phyloP scores from a whole-genome alignment of 2,329 filamentous ascomycete species.

The Exophiala mesophila region DNA sequence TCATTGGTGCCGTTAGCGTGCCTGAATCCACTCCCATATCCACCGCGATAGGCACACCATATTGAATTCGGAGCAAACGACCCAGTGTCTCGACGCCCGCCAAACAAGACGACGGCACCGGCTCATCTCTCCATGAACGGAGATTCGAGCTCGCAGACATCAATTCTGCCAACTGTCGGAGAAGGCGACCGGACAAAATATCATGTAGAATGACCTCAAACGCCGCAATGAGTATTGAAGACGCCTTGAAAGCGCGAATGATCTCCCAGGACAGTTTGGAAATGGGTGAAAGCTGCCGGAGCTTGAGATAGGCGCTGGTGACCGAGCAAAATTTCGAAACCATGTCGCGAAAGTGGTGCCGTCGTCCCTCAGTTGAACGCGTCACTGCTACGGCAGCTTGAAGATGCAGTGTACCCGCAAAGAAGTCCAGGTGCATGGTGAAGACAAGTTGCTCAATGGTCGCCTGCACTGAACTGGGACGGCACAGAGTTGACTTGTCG shows the following conservation, averaged over 20 bases:
- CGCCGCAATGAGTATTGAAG: constrained; percentile 2
- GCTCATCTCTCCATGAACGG: constrained; percentile 1
- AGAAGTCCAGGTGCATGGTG: constrained; percentile 1
- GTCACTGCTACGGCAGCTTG: background rate
- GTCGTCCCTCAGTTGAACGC: background rate
- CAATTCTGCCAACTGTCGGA: constrained; percentile 3
- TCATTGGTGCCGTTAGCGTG: background rate
- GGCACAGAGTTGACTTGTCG: constrained; percentile 1
- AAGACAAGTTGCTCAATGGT: constrained; percentile 3
- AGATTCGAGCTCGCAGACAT: constrained; percentile 1
- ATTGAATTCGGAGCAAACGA: constrained; percentile 3
- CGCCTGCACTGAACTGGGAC: constrained; percentile 3
- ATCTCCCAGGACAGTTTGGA: constrained; percentile 1
- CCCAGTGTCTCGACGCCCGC: constrained; percentile 2
- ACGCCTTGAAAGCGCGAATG: constrained; percentile 4
- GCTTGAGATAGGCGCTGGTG: constrained; percentile 2
- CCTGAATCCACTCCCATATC: constrained; percentile 1
- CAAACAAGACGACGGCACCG: background rate
- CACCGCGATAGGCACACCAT: constrained; percentile 1
- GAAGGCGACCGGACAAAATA: background rate
- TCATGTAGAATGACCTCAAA: constrained; percentile 2
- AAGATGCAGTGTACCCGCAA: constrained; percentile 2
- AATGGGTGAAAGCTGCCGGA: constrained; percentile 3
- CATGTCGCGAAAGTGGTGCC: constrained; percentile 2
- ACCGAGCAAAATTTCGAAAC: constrained; percentile 3